These are phyloP conservation scores for Epithele typhae DNA, from an alignment of 768 basidiomycete genomes.

Conservation along the genomic window DNA sequence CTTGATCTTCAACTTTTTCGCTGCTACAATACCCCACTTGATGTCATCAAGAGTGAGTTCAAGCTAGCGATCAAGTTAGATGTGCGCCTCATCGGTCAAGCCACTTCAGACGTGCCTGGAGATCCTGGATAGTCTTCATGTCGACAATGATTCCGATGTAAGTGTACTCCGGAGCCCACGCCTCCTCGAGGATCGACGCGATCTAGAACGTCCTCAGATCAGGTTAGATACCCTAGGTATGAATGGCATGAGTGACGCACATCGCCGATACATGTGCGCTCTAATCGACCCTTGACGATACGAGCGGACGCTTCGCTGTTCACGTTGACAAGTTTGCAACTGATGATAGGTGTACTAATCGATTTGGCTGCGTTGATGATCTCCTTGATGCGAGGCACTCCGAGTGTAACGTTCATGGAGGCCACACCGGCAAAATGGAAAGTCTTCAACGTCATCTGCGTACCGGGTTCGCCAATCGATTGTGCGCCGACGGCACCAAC, in stretches of 20 bases:
- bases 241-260: no score
- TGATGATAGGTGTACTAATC: constrained; percentile 98
- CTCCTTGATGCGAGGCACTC: constrained; percentile 99
- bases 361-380: constrained; percentile 99
- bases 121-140: constrained; percentile 77
- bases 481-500: constrained; percentile 99
- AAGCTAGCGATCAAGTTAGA: constrained; percentile 44
- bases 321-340: constrained; percentile 83
- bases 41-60: constrained; percentile 91
- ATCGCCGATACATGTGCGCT: constrained; percentile 93
- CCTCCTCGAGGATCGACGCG: constrained; percentile 90
- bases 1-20: constrained; percentile 91
- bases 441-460: constrained; percentile 99
- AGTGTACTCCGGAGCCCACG: constrained; percentile 90
- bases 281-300: constrained; percentile 94
- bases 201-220: constrained; percentile 45
- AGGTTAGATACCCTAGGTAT: not conserved
- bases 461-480: constrained; percentile 98
- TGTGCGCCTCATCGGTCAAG: not conserved
- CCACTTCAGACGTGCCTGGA: constrained; percentile 54
- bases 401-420: constrained; percentile 98
- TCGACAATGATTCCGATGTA: constrained; percentile 94
- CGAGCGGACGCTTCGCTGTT: constrained; percentile 92
- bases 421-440: constrained; percentile 99
- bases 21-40: constrained; percentile 82